Evolutionary conservation across 1,284 basidiomycete species (phyloP), one percentile per base, ranked within the genome.

Genomic region (Trametes sp.): DNA sequence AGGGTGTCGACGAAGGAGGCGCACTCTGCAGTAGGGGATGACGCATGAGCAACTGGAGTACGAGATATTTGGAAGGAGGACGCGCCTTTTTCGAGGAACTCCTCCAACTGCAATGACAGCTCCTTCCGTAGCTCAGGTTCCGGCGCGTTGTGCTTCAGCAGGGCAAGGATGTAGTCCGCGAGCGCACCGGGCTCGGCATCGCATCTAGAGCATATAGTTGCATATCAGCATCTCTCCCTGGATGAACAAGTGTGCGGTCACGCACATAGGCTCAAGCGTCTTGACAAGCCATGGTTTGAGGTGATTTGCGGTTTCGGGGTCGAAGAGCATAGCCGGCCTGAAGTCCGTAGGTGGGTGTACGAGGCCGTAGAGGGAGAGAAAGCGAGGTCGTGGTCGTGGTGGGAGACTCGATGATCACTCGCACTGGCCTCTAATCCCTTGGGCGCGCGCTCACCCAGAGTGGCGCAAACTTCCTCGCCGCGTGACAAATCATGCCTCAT

Each of bases 171-270:
- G 75, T 98, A 98, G 75, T 98, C 95, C 14, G 94, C 91, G 54
- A 98, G 87, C 23, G 96, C 95, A 35, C 91, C 89, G 26, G 96
- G 96, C 75, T 98, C 96, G 57, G 96, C 96, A 76, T 98, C 96
- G 75, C 95, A 98, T 82, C 95, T 98, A 73, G 28, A 59, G 16
- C 38, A 60, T 29, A 67, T 46, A 64, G 57, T 16, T 26, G 41
- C 13, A 55, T 50, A 44, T 61, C 21, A 58, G 59, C 53, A 66
- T 55, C 24, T 65, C 29, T 52, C 19, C 19, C 36, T 58, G 59
- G 51, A 42, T 28, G 41, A 36, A 65, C 49, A 61, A 61, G 56
- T 48, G 60, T 55, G 61, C 56, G 41, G 56, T 23, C 71, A 74
- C 85, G 57, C 68, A 94, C 94, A 96, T 93, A 66, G 94, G 94